Base-by-base conservation (phyloP, 2,329 filamentous ascomycete genomes). In the Orbilia ellipsospora region DNA sequence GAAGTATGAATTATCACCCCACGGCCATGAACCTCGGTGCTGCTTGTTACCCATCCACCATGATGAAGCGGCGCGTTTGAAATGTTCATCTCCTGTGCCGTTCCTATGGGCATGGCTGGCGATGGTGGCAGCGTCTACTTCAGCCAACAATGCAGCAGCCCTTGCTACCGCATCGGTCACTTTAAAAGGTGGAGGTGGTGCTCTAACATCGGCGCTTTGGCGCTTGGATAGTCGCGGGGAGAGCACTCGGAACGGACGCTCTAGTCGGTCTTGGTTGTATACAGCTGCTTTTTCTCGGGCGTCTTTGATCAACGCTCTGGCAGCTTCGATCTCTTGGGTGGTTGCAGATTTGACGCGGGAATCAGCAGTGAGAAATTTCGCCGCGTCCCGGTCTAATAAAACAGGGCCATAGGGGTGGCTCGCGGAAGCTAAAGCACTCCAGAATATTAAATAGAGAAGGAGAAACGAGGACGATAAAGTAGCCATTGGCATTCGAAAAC, bases 31-130 rank as follows among this genome's bases (percentile, higher is more conserved):
- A 6, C 60, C 60, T 20, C 60, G 60, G 48, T 64, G 60, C 15
- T 64, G 6, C 13, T 64, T 64, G 4, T 64, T 52, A 15, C 45
- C 56, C 56, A 60, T 60, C 56, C 60, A 64, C 60, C 60, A 55
- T 10, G n/a, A 12, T 7, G 18, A 13, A 31, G 3, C 7, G 2
- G 12, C 48, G 15, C 42, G 59, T n/a, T 63, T 51, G 6, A 12
- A 36, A 36, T 36, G 31, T n/a, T 36, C 5, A 12, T 13, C 13
- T 23, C 44, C 16, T 7, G 48, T 51, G 20, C 13, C 31, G 16
- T 42, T 60, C 56, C 23, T 23, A 23, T 60, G 15, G 2, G 28
- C 15, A 2, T 7, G 60, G n/a, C n/a, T 52, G 26, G 4, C 10
- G 31, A 6, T 2, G 31, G 1, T 10, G 10, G 45, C 40, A 13